These are phyloP conservation scores for Xylariomycetidae sp. DNA, from an alignment of 2,329 filamentous ascomycete genomes.

Conservation along the genomic window DNA sequence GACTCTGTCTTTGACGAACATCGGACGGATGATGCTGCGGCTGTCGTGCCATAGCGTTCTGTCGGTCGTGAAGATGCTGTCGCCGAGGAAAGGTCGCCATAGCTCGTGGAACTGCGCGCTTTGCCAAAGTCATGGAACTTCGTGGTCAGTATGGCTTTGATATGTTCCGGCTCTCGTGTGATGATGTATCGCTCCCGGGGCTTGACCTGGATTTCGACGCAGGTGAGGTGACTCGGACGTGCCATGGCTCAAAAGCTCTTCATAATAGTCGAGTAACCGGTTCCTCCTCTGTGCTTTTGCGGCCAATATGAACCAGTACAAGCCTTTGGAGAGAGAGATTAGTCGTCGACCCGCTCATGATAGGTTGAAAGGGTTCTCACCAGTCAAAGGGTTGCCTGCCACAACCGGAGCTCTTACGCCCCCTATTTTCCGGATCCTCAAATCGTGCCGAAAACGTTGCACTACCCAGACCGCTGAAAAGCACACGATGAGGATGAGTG, in stretches of 20 bases:
- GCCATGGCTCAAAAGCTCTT: constrained; percentile 21
- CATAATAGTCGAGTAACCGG: constrained; percentile 26
- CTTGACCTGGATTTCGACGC: constrained; percentile 30
- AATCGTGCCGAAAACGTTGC: neutral
- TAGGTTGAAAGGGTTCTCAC: neutral
- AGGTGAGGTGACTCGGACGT: constrained; percentile 29
- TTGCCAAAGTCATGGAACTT: constrained; percentile 51
- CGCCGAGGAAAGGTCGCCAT: constrained; percentile 43
- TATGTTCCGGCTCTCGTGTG: constrained; percentile 49
- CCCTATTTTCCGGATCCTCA: neutral
- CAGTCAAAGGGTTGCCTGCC: constrained; percentile 1
- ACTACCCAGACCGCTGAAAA: too few species aligned
- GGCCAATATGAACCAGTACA: constrained; percentile 20
- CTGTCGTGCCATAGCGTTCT: constrained; percentile 48
- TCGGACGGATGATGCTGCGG: constrained; percentile 46
- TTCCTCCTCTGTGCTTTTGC: constrained; percentile 26
- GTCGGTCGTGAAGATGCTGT: constrained; percentile 51
- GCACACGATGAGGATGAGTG: too few species aligned
- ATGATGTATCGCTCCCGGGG: constrained; percentile 33
- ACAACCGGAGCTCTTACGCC: neutral
- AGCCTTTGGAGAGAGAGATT: constrained; percentile 8
- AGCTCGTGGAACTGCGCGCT: constrained; percentile 35
- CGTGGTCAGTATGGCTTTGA: constrained; percentile 50
- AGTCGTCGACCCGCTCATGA: neutral
- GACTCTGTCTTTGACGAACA: constrained; percentile 43